A percentile compares a stretch with the other conserved stretches of the same genome.
Conservation (phyloP, 495 filamentous ascomycete species). For the Aspergillus taichungensis region DNA sequence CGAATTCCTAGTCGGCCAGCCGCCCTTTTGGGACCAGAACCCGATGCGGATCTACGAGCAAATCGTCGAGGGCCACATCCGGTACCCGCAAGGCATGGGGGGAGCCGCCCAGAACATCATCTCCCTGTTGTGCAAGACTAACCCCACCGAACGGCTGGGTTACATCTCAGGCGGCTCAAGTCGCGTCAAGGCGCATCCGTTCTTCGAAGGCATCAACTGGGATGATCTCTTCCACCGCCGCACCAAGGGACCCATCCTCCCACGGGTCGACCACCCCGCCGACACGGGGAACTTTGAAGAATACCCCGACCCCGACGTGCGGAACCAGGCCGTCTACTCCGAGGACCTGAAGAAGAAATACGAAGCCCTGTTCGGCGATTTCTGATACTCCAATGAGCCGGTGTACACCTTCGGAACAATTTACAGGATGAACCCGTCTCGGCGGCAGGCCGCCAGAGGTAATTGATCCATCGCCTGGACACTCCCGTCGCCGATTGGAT, state of each 20-base stretch:
- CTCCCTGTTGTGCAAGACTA: constrained; percentile 76
- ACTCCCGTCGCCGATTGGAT: too few species aligned
- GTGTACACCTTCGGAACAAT: background rate
- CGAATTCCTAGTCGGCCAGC: constrained; percentile 92
- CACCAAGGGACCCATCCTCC: constrained; percentile 75
- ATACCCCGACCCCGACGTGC: constrained; percentile 60
- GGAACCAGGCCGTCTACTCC: constrained; percentile 52
- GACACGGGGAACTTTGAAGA: constrained; percentile 88
- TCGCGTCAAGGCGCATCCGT: constrained; percentile 78
- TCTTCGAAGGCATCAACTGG: constrained; percentile 81
- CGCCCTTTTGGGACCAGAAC: constrained; percentile 94
- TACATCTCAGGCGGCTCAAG: constrained; percentile 78
- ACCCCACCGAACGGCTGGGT: constrained; percentile 77
- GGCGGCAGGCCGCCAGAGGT: too few species aligned
- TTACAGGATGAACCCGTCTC: background rate
- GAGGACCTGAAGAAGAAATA: constrained; percentile 66
- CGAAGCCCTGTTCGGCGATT: constrained; percentile 71
- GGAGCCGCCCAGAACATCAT: constrained; percentile 77
- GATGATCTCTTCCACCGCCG: constrained; percentile 65
- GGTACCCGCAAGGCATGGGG: constrained; percentile 47
- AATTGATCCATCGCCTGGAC: too few species aligned
- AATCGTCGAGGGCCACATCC: constrained; percentile 35
- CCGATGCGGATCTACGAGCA: constrained; percentile 93
- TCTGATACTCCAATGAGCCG: constrained; percentile 33
- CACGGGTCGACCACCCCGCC: constrained; percentile 66